Conservation (phyloP, 2,329 filamentous ascomycete species). For the Beauveria asiatica region DNA sequence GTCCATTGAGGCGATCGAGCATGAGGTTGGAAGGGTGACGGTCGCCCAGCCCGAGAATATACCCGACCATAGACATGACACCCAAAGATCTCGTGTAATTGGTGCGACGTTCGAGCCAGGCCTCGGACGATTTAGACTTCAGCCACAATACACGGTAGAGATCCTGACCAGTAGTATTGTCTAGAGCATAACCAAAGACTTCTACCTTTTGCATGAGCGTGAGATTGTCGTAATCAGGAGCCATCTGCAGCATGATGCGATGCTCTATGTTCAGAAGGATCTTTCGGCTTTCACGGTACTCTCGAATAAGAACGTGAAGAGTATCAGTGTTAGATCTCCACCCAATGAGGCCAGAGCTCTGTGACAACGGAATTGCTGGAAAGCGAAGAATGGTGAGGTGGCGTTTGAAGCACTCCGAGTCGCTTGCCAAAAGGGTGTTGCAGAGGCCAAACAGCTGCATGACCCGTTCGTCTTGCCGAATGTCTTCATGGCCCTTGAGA, state of each 20-base stretch:
- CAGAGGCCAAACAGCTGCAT: slow-evolving; percentile 99
- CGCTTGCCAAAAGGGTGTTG: slow-evolving; percentile 88
- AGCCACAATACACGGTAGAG: slow-evolving; percentile 96
- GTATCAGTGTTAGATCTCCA: slow-evolving; percentile 99
- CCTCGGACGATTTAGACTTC: slow-evolving; percentile 96
- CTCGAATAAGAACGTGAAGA: slow-evolving; percentile 88
- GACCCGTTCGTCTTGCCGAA: slow-evolving; percentile 95
- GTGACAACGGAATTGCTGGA: slow-evolving; percentile 92
- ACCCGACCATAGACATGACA: slow-evolving; percentile 99
- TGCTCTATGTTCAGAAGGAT: slow-evolving; percentile 99
- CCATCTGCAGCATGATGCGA: slow-evolving; percentile 99
- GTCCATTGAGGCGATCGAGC: slow-evolving; percentile 91
- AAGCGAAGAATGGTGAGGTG: slow-evolving; percentile 95
- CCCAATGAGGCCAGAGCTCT: slow-evolving; percentile 88
- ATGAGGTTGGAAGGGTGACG: slow-evolving; percentile 96
- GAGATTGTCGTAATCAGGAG: slow-evolving; percentile 95
- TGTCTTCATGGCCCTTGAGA: slow-evolving; percentile 98
- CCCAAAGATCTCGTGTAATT: slow-evolving; percentile 96
- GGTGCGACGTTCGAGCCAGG: slow-evolving; percentile 95
- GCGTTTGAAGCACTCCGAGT: slow-evolving; percentile 93
- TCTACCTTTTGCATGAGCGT: slow-evolving; percentile 99
- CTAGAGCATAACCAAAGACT: slow-evolving; percentile 96
- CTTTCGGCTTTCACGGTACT: slow-evolving; percentile 94
- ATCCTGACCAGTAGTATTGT: slow-evolving; percentile 98
- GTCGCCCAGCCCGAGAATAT: slow-evolving; percentile 93